phyloP scores from a whole-genome alignment of 2,329 filamentous ascomycete genomes.

The Xylariaceae sp. region DNA sequence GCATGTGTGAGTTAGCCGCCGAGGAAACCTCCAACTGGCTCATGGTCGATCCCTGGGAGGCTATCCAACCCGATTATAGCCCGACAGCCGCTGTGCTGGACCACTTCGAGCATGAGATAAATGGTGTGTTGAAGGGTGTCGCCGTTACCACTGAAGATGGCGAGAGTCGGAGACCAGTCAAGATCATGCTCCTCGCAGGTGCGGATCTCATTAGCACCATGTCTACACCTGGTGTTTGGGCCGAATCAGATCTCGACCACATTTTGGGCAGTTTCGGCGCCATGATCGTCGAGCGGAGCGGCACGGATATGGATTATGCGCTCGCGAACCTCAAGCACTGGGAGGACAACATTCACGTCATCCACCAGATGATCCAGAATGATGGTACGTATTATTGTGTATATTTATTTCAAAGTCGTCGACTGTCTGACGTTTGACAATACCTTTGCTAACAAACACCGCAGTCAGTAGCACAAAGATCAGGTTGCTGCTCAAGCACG shows the following conservation, averaged over 20 bases:
- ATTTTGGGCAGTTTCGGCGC: slow-evolving; percentile 79
- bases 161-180: slow-evolving; percentile 56
- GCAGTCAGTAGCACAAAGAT: slow-evolving; percentile 73
- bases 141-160: slow-evolving; percentile 68
- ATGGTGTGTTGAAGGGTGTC: slow-evolving; percentile 69
- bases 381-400: slow-evolving; percentile 39
- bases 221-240: slow-evolving; percentile 73
- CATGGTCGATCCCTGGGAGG: slow-evolving; percentile 87
- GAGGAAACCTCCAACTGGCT: slow-evolving; percentile 71
- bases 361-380: slow-evolving; percentile 82
- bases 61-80: slow-evolving; percentile 76
- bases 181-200: slow-evolving; percentile 77
- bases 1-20: slow-evolving; percentile 82
- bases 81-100: slow-evolving; percentile 86
- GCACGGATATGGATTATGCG: slow-evolving; percentile 84
- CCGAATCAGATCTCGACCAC: slow-evolving; percentile 75
- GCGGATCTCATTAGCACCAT: slow-evolving; percentile 70
- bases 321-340: slow-evolving; percentile 75
- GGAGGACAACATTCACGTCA: slow-evolving; percentile 81
- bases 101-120: slow-evolving; percentile 88
- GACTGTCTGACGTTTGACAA: not conserved
- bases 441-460: slow-evolving; percentile 8
- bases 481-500: slow-evolving; percentile 56
- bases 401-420: not conserved
- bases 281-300: slow-evolving; percentile 77